These are phyloP conservation scores for Vigna nakashimae DNA, from an alignment of 306 rosid genomes.

Conservation along the genomic window DNA sequence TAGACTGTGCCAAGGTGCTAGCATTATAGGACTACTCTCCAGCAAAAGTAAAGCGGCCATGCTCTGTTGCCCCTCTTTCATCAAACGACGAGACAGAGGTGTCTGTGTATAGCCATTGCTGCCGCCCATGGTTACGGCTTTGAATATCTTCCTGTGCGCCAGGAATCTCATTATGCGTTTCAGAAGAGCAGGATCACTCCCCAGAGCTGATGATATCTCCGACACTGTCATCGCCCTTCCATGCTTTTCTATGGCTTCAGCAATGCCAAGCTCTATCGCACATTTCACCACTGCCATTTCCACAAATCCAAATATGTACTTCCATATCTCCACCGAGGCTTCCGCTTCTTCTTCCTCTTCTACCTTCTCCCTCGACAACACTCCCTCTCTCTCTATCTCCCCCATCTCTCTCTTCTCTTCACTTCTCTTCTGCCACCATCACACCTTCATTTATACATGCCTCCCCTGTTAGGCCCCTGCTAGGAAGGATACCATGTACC, in stretches of 20 bases:
- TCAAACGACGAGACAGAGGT: conserved; percentile 49
- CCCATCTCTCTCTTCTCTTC: conserved; percentile 2
- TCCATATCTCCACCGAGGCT: conserved; percentile 55
- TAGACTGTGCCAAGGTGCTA: conserved; percentile 55
- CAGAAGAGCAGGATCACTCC: conserved; percentile 48
- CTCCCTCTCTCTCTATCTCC: conserved; percentile 13
- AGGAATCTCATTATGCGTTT: conserved; percentile 68
- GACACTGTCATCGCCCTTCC: conserved; percentile 59
- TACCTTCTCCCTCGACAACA: not conserved
- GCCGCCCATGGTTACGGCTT: not conserved
- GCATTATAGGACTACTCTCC: conserved; percentile 54
- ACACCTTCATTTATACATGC: too few relatives aligned
- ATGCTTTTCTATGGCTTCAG: conserved; percentile 65
- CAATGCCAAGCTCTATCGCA: conserved; percentile 70
- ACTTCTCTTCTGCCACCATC: not conserved
- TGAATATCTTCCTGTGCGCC: conserved; percentile 56
- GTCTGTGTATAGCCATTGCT: conserved; percentile 40
- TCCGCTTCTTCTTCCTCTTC: conserved; percentile 46
- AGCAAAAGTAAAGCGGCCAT: conserved; percentile 42
- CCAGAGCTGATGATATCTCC: conserved; percentile 54
- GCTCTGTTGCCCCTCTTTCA: conserved; percentile 34
- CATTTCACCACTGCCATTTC: conserved; percentile 73
- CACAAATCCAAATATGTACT: conserved; percentile 59
- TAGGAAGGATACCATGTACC: too few relatives aligned
- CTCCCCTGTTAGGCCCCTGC: too few relatives aligned